Evolutionary conservation across 306 rosid genomes (phyloP).

Genomic region (Begonia loranthoides): DNA sequence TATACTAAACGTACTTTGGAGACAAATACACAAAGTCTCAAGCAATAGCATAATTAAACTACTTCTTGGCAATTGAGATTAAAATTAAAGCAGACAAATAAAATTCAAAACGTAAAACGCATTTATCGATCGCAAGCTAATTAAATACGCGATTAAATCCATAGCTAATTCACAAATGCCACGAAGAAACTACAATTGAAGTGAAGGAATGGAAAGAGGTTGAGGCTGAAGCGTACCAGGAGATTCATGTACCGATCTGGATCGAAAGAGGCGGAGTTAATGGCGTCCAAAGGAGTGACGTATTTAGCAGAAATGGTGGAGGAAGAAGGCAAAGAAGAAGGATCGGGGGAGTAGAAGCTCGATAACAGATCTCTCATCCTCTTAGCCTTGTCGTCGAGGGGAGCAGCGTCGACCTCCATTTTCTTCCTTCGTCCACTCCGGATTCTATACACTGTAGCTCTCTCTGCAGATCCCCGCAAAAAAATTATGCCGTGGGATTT

Average conservation of each 20-base stretch:
- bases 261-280: conserved; percentile 63
- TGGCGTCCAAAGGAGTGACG: conserved; percentile 59
- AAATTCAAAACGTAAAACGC: background rate
- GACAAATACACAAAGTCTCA: background rate
- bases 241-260: conserved; percentile 80
- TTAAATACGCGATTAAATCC: background rate
- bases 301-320: conserved; percentile 23
- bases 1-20: background rate
- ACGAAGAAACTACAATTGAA: background rate
- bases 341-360: conserved; percentile 84
- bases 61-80: background rate
- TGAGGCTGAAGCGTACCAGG: conserved; percentile 28
- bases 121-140: too few relatives aligned
- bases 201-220: background rate
- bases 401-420: conserved; percentile 51
- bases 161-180: background rate
- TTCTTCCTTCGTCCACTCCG: conserved; percentile 10
- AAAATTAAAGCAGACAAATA: background rate
- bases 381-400: conserved; percentile 77
- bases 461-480: background rate
- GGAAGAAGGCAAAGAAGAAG: conserved; percentile 33
- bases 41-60: too few relatives aligned
- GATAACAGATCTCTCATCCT: conserved; percentile 89
- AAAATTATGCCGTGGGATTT: background rate
- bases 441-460: background rate